Percentiles rank a stretch among this genome's conserved stretches.
Conservation (phyloP, 352 stramenopile genomes). For the Pythium phragmiticola region DNA sequence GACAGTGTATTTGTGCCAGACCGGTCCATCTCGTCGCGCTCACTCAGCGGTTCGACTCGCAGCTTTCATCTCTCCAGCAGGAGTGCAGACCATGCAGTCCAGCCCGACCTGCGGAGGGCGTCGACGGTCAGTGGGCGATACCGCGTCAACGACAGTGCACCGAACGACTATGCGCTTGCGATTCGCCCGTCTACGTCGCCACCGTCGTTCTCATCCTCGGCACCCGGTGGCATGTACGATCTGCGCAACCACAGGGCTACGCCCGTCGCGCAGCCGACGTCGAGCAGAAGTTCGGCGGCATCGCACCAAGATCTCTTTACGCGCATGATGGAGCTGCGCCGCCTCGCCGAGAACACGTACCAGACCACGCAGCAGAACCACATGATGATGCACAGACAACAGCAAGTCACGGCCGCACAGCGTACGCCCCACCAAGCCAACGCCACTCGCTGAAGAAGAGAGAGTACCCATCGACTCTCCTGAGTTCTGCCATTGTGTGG, state of each 20-base stretch:
- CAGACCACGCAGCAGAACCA: constrained; percentile 41
- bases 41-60: no score
- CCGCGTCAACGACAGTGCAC: background rate
- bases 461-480: no score
- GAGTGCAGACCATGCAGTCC: no score
- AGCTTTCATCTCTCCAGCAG: no score
- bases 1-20: no score
- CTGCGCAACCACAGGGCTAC: background rate
- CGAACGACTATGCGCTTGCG: background rate
- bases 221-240: constrained; percentile 10
- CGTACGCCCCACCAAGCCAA: background rate
- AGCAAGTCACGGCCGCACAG: constrained; percentile 7
- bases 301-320: constrained; percentile 14
- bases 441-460: no score
- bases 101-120: no score
- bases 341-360: constrained; percentile 36
- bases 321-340: constrained; percentile 39
- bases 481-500: background rate
- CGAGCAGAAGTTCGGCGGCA: background rate
- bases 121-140: background rate
- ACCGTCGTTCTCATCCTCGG: constrained; percentile 3
- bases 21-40: background rate
- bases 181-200: constrained; percentile 4
- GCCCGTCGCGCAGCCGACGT: background rate
- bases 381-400: constrained; percentile 26